Evolutionary conservation across 1,139 yeast species (phyloP).

Genomic region (Blastobotrys aristatus): DNA sequence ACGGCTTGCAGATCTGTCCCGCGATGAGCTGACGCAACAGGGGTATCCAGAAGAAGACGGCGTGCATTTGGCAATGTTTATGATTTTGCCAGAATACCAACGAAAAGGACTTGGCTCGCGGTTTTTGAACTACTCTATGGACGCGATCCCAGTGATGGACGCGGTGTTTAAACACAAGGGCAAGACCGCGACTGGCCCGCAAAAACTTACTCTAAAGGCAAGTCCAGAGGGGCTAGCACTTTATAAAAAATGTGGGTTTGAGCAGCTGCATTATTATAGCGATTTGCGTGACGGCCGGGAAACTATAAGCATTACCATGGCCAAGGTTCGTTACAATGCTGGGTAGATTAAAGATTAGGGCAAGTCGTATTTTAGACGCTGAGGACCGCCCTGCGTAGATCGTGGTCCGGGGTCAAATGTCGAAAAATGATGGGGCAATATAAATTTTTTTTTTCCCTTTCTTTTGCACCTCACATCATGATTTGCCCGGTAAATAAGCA

Average conservation of each 20-base stretch:
- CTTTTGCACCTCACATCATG: no score
- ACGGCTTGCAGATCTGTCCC: slow-evolving; percentile 9
- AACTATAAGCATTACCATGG: background rate
- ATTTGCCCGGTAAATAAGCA: no score
- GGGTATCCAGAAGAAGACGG: slow-evolving; percentile 12
- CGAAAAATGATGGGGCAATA: no score
- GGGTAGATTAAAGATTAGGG: no score
- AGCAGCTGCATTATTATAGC: background rate
- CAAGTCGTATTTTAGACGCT: no score
- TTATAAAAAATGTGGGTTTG: slow-evolving; percentile 1
- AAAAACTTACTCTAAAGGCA: slow-evolving; percentile 13
- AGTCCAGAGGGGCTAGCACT: background rate
- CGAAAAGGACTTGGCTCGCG: slow-evolving; percentile 9
- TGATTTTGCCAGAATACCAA: slow-evolving; percentile 11
- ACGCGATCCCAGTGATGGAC: slow-evolving; percentile 5
- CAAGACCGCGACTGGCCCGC: slow-evolving; percentile 17
- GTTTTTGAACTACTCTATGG: slow-evolving; percentile 6
- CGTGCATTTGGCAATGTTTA: background rate
- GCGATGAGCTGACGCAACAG: slow-evolving; percentile 2
- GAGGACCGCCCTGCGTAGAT: no score
- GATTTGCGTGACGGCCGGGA: background rate
- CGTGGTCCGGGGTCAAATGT: no score
- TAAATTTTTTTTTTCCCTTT: no score
- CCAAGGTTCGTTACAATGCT: background rate
- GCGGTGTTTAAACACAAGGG: slow-evolving; percentile 14